Base-by-base conservation (phyloP, 768 basidiomycete genomes). In the Lentinula guzmanii region DNA sequence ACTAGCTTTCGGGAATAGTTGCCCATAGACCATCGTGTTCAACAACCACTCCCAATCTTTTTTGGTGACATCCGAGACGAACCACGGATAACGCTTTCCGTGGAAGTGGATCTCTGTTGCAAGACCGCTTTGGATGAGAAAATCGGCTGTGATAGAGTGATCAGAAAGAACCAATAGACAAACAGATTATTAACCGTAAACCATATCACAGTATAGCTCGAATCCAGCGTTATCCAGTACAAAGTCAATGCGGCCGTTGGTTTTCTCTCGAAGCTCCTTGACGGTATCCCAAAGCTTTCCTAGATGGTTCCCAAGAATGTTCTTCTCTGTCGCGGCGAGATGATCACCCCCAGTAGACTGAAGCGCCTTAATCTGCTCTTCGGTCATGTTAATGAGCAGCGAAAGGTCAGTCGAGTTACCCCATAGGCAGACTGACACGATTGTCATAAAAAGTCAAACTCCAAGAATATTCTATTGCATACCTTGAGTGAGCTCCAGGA, bases 361-460 rank as follows among this genome's bases (percentile, higher is more conserved):
- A n/a, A 97, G 81, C 51, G 89, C 84, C 72, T 94, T 95, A 76
- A 98, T 97, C 72, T 97, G 95, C 34, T 97, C 95, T 74, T 98
- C 95, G 6, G 91, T 91, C 95, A 97, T 96, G 75, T 98, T 93
- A 73, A 97, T 98, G 62, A 97, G 80, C 41, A 98, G 82, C 2
- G 94, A 96, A 54, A 97, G 79, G 74, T 97, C 95, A 54, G 95
- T 98, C 8, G 95, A 94, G 75, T 98, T 97, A 15, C 95, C 95
- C 95, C 95, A 97, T 11, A 96, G 81, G 70, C 94, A 96, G 57
- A 97, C 93, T 92, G 53, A n/a, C 37, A 48, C 7, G n/a, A 37
- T 18, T 8, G 9, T 11, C 10, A n/a, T 8, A 10, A 15, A 18
- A 16, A 42, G 43, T 35, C n/a, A 59, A 16, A 43, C 53, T 21